Conservation (phyloP, 345 rosid species). For the Durio zibethinus region DNA sequence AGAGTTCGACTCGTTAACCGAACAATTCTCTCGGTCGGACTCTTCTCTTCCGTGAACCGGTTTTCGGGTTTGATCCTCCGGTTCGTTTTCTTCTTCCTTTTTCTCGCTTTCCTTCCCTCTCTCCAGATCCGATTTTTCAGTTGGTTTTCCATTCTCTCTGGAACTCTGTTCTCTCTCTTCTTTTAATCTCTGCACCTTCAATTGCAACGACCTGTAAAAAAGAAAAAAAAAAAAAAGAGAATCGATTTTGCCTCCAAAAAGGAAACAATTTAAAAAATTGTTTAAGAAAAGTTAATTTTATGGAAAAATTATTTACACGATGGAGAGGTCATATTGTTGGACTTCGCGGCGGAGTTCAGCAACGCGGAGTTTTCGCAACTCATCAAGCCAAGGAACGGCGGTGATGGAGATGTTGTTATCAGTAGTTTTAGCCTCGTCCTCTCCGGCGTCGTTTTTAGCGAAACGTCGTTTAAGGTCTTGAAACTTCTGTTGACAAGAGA, state of each 20-base stretch:
- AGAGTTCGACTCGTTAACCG: slow-evolving; percentile 51
- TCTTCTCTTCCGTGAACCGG: slow-evolving; percentile 23
- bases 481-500: slow-evolving; percentile 58
- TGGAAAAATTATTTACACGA: slow-evolving; percentile 20
- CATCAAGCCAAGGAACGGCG: slow-evolving; percentile 47
- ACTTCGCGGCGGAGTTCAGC: slow-evolving; percentile 65
- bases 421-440: slow-evolving; percentile 10
- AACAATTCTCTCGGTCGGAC: slow-evolving; percentile 31
- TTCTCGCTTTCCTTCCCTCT: slow-evolving; percentile 1
- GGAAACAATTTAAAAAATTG: slow-evolving; percentile 3
- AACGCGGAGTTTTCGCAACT: slow-evolving; percentile 54
- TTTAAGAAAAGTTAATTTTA: slow-evolving; percentile 25
- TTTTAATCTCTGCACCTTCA: slow-evolving; percentile 43
- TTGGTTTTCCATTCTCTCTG: slow-evolving; percentile 10
- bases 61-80: slow-evolving; percentile 6
- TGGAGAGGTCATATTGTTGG: slow-evolving; percentile 43
- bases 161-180: slow-evolving; percentile 33
- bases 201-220: slow-evolving; percentile 41
- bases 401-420: neutral
- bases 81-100: slow-evolving; percentile 15
- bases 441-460: slow-evolving; percentile 16
- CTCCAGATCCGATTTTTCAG: slow-evolving; percentile 22
- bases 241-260: neutral
- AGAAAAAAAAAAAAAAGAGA: neutral
- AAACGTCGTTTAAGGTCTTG: slow-evolving; percentile 66